Conservation (phyloP, 345 rosid genomes). For the Eutrema heterophyllum region DNA sequence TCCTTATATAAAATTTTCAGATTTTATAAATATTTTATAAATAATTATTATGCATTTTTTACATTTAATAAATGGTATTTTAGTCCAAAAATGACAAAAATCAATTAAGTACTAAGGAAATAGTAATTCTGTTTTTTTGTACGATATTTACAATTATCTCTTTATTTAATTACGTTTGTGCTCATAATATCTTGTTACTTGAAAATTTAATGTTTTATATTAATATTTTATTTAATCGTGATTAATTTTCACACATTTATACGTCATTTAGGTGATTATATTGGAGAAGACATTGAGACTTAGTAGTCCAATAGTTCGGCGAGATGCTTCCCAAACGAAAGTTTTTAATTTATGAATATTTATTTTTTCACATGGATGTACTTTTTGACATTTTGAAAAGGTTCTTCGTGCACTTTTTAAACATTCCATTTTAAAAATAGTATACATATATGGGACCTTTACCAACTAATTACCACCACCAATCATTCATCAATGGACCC, state of each 20-base stretch:
- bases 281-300: neutral
- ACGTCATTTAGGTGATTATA: neutral
- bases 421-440: conserved; percentile 14
- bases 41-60: no score
- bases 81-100: no score
- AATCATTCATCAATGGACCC: conserved; percentile 6
- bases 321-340: neutral
- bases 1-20: no score
- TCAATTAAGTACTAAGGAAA: no score
- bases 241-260: neutral
- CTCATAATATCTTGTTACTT: no score
- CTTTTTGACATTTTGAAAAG: conserved; percentile 11
- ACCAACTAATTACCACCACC: conserved; percentile 5
- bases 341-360: neutral
- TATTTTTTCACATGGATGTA: neutral
- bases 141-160: no score
- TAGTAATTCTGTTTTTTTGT: no score
- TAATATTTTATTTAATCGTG: no score
- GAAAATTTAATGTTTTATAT: no score
- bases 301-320: conserved; percentile 10
- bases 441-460: conserved; percentile 13
- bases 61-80: no score
- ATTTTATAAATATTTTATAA: no score
- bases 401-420: conserved; percentile 21
- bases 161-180: no score